Base-by-base conservation (phyloP, 306 rosid genomes). In the Senna tora region DNA sequence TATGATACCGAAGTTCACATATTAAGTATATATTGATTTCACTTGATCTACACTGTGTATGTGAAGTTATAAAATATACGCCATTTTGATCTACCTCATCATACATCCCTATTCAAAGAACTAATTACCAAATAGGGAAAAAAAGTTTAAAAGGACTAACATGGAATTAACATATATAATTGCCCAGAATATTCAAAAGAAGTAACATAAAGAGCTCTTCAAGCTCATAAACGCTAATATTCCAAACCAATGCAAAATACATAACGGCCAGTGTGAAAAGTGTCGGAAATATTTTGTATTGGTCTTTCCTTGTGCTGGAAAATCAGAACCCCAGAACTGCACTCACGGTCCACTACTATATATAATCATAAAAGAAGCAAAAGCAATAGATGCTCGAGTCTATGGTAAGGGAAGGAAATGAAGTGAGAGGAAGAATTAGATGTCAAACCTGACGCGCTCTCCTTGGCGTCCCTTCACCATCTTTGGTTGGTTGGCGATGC, bases 391-490 rank as follows among this genome's bases (percentile, higher is more conserved):
- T 50, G n/a, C 16, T 41, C 8, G 13, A 1, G 7, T 0, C n/a
- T 5, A 8, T 0, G 33, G 9, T 46, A 5, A 38, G 11, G 22
- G 46, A 25, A 28, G 1, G 15, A 17, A 19, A 5, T 39, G 11
- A 33, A 4, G n/a, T 14, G 7, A 9, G 15, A 36, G 22, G 22
- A 58, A 4, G 3, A 10, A 61, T 17, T 11, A 61, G 76, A 80
- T 71, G 19, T 17, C 52, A 64, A 11, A 90, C 98, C 98, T 89
- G 41, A 91, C 82, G n/a, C 99, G 89, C 79, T 94, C 99, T 68
- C 97, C 97, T 58, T 94, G 90, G 3, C 96, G 85, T 13, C 87
- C 99, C 74, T 94, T 89, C 64, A 93, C 96, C 97, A 93, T 91
- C 51, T 41, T 72, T 80, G 39, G 30, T 17, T 6, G 30, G 49